These are phyloP conservation scores for Scorias spongiosa DNA, from an alignment of 2,329 filamentous ascomycete genomes.

Conservation along the genomic window DNA sequence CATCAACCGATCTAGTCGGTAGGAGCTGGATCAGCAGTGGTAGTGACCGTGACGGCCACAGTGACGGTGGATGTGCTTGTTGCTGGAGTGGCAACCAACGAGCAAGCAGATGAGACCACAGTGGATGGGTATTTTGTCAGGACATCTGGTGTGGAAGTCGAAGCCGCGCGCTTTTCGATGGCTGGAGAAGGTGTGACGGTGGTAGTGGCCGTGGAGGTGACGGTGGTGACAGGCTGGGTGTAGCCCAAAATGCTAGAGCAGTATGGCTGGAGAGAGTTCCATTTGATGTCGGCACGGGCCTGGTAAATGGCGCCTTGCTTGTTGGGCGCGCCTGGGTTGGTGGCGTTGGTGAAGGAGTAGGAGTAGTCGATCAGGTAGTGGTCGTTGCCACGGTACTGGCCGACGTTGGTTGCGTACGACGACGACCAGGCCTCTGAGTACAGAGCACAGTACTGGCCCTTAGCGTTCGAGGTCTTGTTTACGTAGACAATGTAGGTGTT, in stretches of 20 bases:
- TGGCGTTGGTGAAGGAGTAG: conserved; percentile 6
- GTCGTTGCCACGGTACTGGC: conserved; percentile 7
- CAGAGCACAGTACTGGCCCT: conserved; percentile 8
- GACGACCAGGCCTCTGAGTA: conserved; percentile 8
- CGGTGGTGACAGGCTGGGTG: conserved; percentile 3
- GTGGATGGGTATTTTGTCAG: conserved; percentile 5
- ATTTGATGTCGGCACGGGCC: conserved; percentile 7
- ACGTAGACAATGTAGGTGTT: conserved; percentile 8
- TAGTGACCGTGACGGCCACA: not conserved
- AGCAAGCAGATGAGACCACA: conserved; percentile 5
- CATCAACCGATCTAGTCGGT: too few relatives aligned
- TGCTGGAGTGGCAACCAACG: conserved; percentile 2
- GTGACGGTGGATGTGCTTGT: conserved; percentile 2
- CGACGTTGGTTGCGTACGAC: conserved; percentile 9
- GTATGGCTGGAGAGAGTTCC: conserved; percentile 6
- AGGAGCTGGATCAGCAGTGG: too few relatives aligned
- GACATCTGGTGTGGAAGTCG: conserved; percentile 1
- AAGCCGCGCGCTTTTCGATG: not conserved
- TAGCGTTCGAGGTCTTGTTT: not conserved
- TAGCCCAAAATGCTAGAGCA: conserved; percentile 6
- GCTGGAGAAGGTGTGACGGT: conserved; percentile 1
- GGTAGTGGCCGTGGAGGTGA: conserved; percentile 1
- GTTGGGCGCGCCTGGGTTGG: conserved; percentile 3
- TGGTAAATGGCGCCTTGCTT: conserved; percentile 6
- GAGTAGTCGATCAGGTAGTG: conserved; percentile 7